Evolutionary conservation across 257 asterid species (phyloP), one percentile per base, ranked within the genome.

Genomic region (Jaltomata sinuosa): DNA sequence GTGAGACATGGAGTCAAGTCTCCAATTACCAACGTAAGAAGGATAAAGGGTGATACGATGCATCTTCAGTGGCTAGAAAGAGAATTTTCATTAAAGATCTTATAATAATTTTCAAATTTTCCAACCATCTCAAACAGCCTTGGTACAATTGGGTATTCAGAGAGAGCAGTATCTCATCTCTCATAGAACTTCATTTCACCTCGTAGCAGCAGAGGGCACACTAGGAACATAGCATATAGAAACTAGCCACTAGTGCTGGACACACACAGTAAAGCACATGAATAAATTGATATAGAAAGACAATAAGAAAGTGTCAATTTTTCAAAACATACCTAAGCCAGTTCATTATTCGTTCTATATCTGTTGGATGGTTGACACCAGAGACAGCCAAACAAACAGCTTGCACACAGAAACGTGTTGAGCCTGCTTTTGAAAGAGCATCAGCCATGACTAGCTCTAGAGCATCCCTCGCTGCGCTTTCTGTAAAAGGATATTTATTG

Each of bases 361-460:
- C 98, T 34, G 91, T 92, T 36, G 92, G 94, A 85, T 94, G 98
- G 84, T 94, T 90, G 86, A 94, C 98, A 67, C 98, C 96, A 27
- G 97, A 88, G 32, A 92, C 96, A 21, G 97, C 93, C 86, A 94
- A 94, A 85, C 98, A 94, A 87, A 94, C 95, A 79, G 96, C 98
- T 83, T 88, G 92, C 42, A 93, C 98, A 80, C 91, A 85, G 79
- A 92, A 88, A 53, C 94, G 94, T 52, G 97, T 86, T 29, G 92
- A 89, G 80, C 88, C 90, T 65, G 97, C 90, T 87, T 87, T 91
- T 67, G 89, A 89, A 83, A 93, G 97, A 68, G 96, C 98, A 85
- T 93, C 93, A 18, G 94, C 96, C 98, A 94, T 94, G 31, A 93
- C 96, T 87, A 87, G 90, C 92, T 94, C 97, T 72, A 94, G 78